Conservation (phyloP, 108 stramenopile genomes). For the Cyclotella choctawhatcheeana region DNA sequence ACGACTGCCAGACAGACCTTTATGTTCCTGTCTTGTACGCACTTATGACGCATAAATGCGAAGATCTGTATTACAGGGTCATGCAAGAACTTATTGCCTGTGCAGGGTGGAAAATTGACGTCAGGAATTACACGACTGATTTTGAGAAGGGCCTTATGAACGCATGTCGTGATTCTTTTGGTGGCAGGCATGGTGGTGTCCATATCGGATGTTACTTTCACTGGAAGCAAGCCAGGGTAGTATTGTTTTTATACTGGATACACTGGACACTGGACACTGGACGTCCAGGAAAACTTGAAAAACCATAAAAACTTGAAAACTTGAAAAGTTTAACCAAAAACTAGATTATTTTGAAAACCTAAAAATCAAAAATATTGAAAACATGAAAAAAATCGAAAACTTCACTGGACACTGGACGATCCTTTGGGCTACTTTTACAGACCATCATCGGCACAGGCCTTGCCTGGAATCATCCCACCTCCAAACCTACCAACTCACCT, state of each 20-base stretch:
- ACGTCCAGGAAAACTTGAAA: no score
- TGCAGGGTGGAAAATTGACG: neutral
- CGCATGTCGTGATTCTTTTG: neutral
- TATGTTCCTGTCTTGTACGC: conserved; percentile 29
- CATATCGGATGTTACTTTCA: conserved; percentile 36
- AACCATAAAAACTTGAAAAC: no score
- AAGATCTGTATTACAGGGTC: conserved; percentile 9
- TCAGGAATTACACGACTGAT: conserved; percentile 17
- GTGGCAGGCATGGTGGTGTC: neutral
- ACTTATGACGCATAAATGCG: conserved; percentile 21
- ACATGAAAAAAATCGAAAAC: no score
- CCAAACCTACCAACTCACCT: no score
- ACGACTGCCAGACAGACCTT: neutral
- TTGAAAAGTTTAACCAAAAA: no score
- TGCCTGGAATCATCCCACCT: no score
- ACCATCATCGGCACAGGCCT: no score
- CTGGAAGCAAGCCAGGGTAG: conserved; percentile 30
- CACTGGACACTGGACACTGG: neutral
- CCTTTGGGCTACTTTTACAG: no score
- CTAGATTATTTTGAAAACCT: no score
- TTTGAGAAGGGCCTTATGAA: conserved; percentile 23
- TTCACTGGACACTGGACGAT: no score
- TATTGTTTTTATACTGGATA: conserved; percentile 8
- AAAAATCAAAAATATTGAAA: no score
- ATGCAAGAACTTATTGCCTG: neutral